Base-by-base conservation (phyloP, 2,329 filamentous ascomycete species). In the Paecilomyces variotii region DNA sequence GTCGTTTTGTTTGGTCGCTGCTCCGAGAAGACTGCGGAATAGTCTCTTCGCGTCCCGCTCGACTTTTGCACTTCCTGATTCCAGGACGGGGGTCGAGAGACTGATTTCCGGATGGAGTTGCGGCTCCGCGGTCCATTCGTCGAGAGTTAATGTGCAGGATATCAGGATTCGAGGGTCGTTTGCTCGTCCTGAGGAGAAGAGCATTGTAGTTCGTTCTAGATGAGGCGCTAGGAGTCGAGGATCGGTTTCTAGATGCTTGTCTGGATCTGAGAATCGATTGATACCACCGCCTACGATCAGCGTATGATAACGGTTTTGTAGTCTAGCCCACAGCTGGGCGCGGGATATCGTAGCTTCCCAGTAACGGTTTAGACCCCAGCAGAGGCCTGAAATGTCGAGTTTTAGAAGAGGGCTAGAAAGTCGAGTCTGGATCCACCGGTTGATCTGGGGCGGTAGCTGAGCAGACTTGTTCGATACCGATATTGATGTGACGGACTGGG, bases 71-170 rank as follows among this genome's bases (percentile, higher is more conserved):
- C 6, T 57, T 54, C 59, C 59, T 7, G 55, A 57, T 5, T 57
- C 52, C 3, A 19, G 34, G 52, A 55, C 25, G 2, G 57, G 57
- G 2, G 61, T 53, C 5, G 69, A 70, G 19, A 76, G 64, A 53
- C 67, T 74, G 27, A 77, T 68, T 55, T 70, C 70, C 2, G 74
- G 70, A 19, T 63, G 62, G n/a, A 77, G 61, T 24, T 70, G 69
- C 2, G 74, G 71, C 57, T 77, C 74, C 35, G 74, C 68, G 19
- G 73, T 74, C 74, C 74, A 77, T 26, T 72, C 66, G 58, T 76
- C 73, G 39, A 77, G 62, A 11, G 55, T 60, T 51, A 77, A 59
- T 4, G 64, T 60, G 59, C 74, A 76, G 10, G 71, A 70, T 14
- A 76, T 57, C 10, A 76, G 65, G 1, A 74, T 60, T 51, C 63